Base-by-base conservation (phyloP, 2,329 filamentous ascomycete genomes). In the Ascochyta fabae region DNA sequence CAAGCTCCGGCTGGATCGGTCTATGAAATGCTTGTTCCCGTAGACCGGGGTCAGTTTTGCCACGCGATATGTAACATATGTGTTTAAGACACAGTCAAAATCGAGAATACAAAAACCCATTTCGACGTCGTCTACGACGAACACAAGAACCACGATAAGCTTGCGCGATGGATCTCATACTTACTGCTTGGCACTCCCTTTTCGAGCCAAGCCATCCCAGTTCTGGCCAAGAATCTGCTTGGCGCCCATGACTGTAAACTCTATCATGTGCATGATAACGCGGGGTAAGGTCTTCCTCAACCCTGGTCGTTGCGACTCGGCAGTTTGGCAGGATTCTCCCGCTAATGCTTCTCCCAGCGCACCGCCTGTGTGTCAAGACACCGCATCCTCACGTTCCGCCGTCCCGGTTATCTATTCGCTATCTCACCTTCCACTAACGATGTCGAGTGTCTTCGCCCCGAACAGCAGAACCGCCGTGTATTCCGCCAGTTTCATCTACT, bases 1-100 rank as follows among this genome's bases (percentile, higher is more conserved):
- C 64, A 66, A 70, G 62, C 62, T 62, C 62, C 59, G 59, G 59
- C 52, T 63, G 67, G 59, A 67, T 63, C 64, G 56, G 60, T 56
- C 43, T 53, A 49, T 49, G 45, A 52, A 40, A 35, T 35, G 35
- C 59, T 61, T 65, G 56, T 56, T 24, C 41, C 59, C 59, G 60
- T 44, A 22, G 12, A 42, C 41, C 46, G 24, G 19, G 10, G 16
- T 38, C 35, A 5, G 43, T 23, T 22, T 49, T 19, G 31, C 33
- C 15, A 31, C 44, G 23, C 16, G 26, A 38, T 44, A 12, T 38
- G 34, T 40, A 12, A 22, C n/a, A 22, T 29, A 19, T 27, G 16
- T 31, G 7, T 45, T 39, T 10, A 22, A 41, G 5, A 27, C 26
- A 12, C 40, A 8, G 19, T 26, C 19, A 19, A 27, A 16, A n/a